A percentile compares a stretch with the other conserved stretches of the same genome.
phyloP scores from a whole-genome alignment of 2,329 filamentous ascomycete genomes.

The Botryotinia convoluta region DNA sequence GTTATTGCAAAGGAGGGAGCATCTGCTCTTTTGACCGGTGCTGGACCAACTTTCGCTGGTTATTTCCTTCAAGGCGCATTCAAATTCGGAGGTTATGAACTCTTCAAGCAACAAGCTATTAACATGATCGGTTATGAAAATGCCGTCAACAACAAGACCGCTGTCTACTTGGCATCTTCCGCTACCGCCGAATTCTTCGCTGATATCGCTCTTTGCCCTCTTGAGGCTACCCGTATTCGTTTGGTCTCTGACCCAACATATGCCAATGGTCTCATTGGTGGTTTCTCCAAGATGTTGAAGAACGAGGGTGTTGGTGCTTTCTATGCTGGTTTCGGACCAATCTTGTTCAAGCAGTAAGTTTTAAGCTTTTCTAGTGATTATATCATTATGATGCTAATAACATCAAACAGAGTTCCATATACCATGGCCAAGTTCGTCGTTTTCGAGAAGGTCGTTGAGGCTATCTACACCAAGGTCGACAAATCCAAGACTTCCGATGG shows the following conservation, averaged over 20 bases:
- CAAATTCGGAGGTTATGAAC: conserved; percentile 94
- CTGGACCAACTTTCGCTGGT: conserved; percentile 80
- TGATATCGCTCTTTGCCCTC: conserved; percentile 83
- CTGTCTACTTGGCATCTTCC: conserved; percentile 73
- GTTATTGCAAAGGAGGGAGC: conserved; percentile 82
- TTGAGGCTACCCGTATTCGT: conserved; percentile 91
- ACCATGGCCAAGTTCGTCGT: conserved; percentile 96
- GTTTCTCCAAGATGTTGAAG: conserved; percentile 80
- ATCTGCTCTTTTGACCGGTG: conserved; percentile 80
- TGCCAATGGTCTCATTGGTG: conserved; percentile 73
- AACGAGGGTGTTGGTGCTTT: conserved; percentile 81
- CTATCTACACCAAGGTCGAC: conserved; percentile 66
- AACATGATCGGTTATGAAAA: conserved; percentile 74
- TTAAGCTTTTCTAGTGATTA: neutral
- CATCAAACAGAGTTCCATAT: conserved; percentile 65
- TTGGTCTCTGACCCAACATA: conserved; percentile 86
- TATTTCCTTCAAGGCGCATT: conserved; percentile 94
- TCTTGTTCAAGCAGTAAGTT: conserved; percentile 74
- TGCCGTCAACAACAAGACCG: conserved; percentile 74
- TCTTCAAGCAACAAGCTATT: conserved; percentile 93
- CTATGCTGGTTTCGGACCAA: conserved; percentile 88
- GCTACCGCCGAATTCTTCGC: conserved; percentile 66
- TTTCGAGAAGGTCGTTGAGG: conserved; percentile 82
- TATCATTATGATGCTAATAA: neutral
- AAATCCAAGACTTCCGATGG: conserved; percentile 66